Evolutionary conservation across 140 eudicot genomes (phyloP).

Genomic region (Anethum foeniculum): DNA sequence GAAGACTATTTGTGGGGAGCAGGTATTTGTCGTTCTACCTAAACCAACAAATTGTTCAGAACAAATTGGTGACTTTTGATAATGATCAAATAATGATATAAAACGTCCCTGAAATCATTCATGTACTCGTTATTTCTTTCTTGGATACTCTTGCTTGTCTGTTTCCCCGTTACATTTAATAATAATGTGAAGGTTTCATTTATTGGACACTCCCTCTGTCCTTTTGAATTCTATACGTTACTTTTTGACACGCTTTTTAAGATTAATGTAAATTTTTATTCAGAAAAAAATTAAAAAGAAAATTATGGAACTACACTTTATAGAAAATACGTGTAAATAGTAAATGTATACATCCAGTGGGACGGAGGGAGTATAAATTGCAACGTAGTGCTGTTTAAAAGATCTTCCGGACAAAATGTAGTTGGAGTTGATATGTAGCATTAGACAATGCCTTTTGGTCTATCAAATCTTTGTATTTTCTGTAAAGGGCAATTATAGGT

Average conservation of each 20-base stretch:
- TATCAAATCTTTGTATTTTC: not conserved
- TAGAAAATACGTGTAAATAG: too few relatives aligned
- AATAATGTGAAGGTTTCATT: not conserved
- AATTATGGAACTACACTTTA: too few relatives aligned
- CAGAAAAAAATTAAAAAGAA: too few relatives aligned
- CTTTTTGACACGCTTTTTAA: too few relatives aligned
- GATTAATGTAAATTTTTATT: too few relatives aligned
- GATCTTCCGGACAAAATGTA: not conserved
- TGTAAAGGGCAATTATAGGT: too few relatives aligned
- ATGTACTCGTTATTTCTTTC: constrained; percentile 10
- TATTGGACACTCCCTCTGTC: too few relatives aligned
- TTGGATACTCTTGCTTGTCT: constrained; percentile 24
- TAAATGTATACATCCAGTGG: too few relatives aligned
- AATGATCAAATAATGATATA: not conserved
- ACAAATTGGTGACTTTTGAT: too few relatives aligned
- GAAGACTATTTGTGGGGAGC: not conserved
- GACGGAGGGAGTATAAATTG: not conserved
- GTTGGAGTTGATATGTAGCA: not conserved
- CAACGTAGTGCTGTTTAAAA: not conserved
- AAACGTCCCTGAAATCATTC: not conserved
- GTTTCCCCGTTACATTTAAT: not conserved
- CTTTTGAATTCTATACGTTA: too few relatives aligned
- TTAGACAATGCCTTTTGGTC: not conserved
- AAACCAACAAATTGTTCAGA: constrained; percentile 7
- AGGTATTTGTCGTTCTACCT: constrained; percentile 13